Evolutionary conservation across 768 basidiomycete species (phyloP).

Genomic region (Exidia glandulosa): DNA sequence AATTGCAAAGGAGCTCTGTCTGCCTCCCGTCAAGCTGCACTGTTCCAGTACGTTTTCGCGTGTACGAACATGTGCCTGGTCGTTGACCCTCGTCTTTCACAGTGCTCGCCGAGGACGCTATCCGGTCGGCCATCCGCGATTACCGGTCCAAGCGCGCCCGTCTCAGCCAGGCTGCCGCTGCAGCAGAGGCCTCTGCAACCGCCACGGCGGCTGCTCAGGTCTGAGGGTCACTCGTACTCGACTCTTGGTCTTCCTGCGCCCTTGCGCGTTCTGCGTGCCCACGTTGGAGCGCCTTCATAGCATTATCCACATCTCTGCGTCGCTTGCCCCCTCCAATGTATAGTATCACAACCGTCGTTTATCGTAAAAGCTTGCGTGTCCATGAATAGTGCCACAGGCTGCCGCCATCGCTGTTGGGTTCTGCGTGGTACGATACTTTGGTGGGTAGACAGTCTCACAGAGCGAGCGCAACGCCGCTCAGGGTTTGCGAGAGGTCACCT

Average conservation of each 20-base stretch:
- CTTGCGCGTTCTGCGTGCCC: too few relatives aligned
- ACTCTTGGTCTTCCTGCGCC: too few relatives aligned
- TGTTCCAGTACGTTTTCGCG: slow-evolving; percentile 63
- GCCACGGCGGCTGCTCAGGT: neutral
- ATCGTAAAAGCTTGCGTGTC: neutral
- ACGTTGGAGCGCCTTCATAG: neutral
- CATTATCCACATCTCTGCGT: neutral
- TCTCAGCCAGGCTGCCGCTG: slow-evolving; percentile 33
- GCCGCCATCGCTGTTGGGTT: too few relatives aligned
- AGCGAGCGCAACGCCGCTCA: too few relatives aligned
- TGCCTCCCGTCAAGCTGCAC: slow-evolving; percentile 94
- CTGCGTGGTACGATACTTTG: too few relatives aligned
- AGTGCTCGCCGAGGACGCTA: slow-evolving; percentile 98
- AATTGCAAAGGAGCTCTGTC: slow-evolving; percentile 91
- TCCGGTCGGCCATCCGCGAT: slow-evolving; percentile 94
- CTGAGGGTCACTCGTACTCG: too few relatives aligned
- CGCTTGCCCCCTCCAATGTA: neutral
- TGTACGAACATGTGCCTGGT: slow-evolving; percentile 1
- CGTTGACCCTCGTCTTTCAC: slow-evolving; percentile 13
- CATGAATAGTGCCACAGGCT: neutral
- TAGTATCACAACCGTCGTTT: neutral
- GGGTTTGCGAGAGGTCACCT: too few relatives aligned
- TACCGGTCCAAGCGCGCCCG: slow-evolving; percentile 75
- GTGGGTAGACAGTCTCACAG: too few relatives aligned
- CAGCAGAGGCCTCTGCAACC: slow-evolving; percentile 40